Base-by-base conservation (phyloP, 1,139 yeast species). In the Debaryomyces fabryi region DNA sequence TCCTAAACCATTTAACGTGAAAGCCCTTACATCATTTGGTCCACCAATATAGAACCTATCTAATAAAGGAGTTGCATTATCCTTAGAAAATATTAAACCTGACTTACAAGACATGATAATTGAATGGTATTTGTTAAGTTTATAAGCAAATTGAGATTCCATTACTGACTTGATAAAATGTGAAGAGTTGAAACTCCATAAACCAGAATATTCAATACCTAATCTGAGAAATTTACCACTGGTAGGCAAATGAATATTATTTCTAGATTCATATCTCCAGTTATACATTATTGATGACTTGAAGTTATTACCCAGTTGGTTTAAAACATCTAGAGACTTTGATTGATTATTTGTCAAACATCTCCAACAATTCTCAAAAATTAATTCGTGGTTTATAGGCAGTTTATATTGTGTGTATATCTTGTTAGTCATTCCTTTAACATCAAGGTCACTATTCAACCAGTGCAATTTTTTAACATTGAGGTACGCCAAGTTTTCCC, bases 1-100 rank as follows among this genome's bases (percentile, higher is more conserved):
- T 0, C 99, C 99, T 32, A 92, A 64, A 0, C 97, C 96, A 65
- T 89, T 87, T 58, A 85, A 69, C 34, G 76, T 72, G 63, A 88
- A 89, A 0, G 93, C 88, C 44, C 96, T 75, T 2, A 90, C 83
- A 57, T 88, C 96, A 56, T 88, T 87, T 1, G 96, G 88, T 0
- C 96, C 96, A n/a, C 84, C 85, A 16, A 77, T 67, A 56, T 71
- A 78, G 49, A 79, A 79, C 49, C 81, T 62, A 56, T 79, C 84
- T 57, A 95, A 88, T n/a, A 87, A 71, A 56, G 80, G 67, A n/a
- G 67, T 61, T 24, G 57, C 57, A 0, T 63, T 58, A 16, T 59
- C 59, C 6, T 74, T 58, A 6, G 79, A 71, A 39, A 68, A 69
- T 12, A 83, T 63, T 40, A 79, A 64, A 0, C 95, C 93, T 3